These are phyloP conservation scores for Hypoxylon subgilvum DNA, from an alignment of 495 filamentous ascomycete genomes.

Conservation along the genomic window DNA sequence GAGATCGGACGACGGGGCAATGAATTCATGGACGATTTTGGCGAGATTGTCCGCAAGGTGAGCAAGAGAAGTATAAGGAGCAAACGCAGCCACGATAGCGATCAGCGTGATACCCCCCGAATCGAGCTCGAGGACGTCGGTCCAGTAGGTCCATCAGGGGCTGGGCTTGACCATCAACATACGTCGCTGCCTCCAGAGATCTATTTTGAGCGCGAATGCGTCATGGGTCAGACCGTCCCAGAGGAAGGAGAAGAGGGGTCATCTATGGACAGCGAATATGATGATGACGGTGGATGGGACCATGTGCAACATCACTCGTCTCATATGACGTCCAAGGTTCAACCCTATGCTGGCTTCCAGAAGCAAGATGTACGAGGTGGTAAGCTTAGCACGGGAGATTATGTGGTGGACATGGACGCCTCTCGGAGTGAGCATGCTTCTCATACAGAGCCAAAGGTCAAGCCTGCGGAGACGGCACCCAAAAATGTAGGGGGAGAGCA, in stretches of 20 bases:
- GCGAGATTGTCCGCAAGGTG: slow-evolving; percentile 45
- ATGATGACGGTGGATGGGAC: slow-evolving; percentile 21
- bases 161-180: slow-evolving; percentile 29
- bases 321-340: slow-evolving; percentile 33
- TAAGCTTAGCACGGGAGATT: slow-evolving; percentile 20
- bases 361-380: slow-evolving; percentile 1
- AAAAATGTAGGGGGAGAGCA: slow-evolving; percentile 2
- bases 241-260: slow-evolving; percentile 32
- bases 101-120: slow-evolving; percentile 17
- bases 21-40: slow-evolving; percentile 38
- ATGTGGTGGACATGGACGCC: slow-evolving; percentile 26
- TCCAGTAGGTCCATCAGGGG: slow-evolving; percentile 30
- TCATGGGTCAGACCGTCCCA: slow-evolving; percentile 44
- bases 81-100: slow-evolving; percentile 40
- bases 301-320: slow-evolving; percentile 27
- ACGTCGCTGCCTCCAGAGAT: slow-evolving; percentile 23
- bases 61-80: slow-evolving; percentile 45
- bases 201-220: slow-evolving; percentile 38
- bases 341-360: slow-evolving; percentile 14
- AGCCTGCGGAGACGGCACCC: slow-evolving; percentile 5
- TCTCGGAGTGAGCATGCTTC: slow-evolving; percentile 11
- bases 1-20: slow-evolving; percentile 43
- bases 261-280: slow-evolving; percentile 13
- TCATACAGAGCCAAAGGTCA: slow-evolving; percentile 16
- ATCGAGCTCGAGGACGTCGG: slow-evolving; percentile 30